Evolutionary conservation across 192 early-diverging fungal species (phyloP).

Genomic region (Coemansia sp.): DNA sequence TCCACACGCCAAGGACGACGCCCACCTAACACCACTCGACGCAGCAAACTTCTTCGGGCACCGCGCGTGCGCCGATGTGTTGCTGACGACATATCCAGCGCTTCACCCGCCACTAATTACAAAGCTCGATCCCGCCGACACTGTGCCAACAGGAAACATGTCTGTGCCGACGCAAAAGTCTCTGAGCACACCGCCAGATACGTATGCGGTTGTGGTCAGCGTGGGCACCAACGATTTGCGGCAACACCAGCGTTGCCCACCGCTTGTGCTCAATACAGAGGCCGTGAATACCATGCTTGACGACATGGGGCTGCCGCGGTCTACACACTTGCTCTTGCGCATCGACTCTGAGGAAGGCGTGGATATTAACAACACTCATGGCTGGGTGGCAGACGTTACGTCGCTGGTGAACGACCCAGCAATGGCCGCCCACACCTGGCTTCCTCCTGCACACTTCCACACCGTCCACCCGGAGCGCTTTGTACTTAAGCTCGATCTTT

Average conservation of each 20-base stretch:
- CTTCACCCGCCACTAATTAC: constrained; percentile 21
- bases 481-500: constrained; percentile 46
- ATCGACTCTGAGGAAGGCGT: constrained; percentile 40
- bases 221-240: constrained; percentile 49
- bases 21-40: constrained; percentile 42
- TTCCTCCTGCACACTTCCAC: constrained; percentile 42
- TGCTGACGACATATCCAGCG: constrained; percentile 23
- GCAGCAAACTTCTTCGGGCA: constrained; percentile 48
- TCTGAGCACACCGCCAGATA: constrained; percentile 16
- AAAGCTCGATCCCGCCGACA: not conserved
- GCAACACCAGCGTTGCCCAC: constrained; percentile 16
- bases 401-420: constrained; percentile 24
- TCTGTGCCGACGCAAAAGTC: not conserved
- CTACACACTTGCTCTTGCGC: constrained; percentile 49
- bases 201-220: constrained; percentile 28
- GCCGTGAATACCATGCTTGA: constrained; percentile 38
- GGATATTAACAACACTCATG: constrained; percentile 17
- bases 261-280: constrained; percentile 25
- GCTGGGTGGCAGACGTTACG: constrained; percentile 29
- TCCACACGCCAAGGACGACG: constrained; percentile 21
- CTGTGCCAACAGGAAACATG: not conserved
- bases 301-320: constrained; percentile 34
- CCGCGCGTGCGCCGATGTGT: constrained; percentile 39
- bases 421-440: constrained; percentile 22
- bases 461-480: constrained; percentile 38